Evolutionary conservation across 768 basidiomycete species (phyloP).

Genomic region (Trametes punicea): DNA sequence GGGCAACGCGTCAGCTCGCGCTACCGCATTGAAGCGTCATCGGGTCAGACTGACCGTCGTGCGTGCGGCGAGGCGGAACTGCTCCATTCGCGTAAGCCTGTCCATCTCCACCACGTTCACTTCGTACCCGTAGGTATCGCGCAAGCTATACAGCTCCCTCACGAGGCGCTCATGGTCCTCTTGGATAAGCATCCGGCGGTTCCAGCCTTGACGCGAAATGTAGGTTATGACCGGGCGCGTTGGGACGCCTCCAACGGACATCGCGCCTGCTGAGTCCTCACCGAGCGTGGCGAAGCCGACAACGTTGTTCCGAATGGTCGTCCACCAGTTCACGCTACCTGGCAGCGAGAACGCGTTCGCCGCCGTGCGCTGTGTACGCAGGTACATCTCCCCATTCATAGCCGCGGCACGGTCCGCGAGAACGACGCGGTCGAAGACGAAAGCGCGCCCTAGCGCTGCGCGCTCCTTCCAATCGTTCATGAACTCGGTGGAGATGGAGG

Average conservation of each 20-base stretch:
- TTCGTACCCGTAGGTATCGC: slow-evolving; percentile 75
- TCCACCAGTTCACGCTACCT: slow-evolving; percentile 84
- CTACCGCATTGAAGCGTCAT: neutral
- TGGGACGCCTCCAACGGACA: slow-evolving; percentile 30
- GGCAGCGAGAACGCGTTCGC: slow-evolving; percentile 71
- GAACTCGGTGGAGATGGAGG: slow-evolving; percentile 78
- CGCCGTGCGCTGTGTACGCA: slow-evolving; percentile 72
- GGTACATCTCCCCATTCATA: slow-evolving; percentile 65
- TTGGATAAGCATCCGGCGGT: slow-evolving; percentile 72
- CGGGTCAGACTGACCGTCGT: slow-evolving; percentile 63
- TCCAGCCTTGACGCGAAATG: slow-evolving; percentile 87
- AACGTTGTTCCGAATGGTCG: slow-evolving; percentile 67
- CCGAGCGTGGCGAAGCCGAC: slow-evolving; percentile 63
- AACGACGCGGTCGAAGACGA: slow-evolving; percentile 84
- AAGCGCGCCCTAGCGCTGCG: slow-evolving; percentile 59
- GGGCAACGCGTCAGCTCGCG: neutral
- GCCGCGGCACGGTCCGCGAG: slow-evolving; percentile 85
- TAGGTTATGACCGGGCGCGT: slow-evolving; percentile 85
- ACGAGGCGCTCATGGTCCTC: slow-evolving; percentile 81
- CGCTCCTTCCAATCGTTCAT: slow-evolving; percentile 82
- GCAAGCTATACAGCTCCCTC: slow-evolving; percentile 62
- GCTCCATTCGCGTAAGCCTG: slow-evolving; percentile 73
- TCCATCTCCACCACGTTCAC: slow-evolving; percentile 87
- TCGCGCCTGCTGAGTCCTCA: slow-evolving; percentile 42
- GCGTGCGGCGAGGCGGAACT: slow-evolving; percentile 74